Conservation (phyloP, 2,329 filamentous ascomycete species). For the Clathrospora elynae region DNA sequence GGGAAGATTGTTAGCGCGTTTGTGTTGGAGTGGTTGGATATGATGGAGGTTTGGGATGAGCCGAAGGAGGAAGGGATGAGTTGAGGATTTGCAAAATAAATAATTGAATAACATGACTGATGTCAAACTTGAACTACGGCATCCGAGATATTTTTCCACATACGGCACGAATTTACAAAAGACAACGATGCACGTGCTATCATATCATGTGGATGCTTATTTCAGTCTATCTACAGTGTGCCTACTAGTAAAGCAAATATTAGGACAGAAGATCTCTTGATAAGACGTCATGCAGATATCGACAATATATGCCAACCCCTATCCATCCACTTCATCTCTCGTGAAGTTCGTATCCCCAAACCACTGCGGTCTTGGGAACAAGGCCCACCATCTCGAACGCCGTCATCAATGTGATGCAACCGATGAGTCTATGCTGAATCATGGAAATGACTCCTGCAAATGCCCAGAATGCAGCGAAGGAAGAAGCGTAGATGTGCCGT, state of each 20-base stretch:
- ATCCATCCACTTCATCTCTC: conserved; percentile 19
- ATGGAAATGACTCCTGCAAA: conserved; percentile 43
- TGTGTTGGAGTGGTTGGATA: conserved; percentile 87
- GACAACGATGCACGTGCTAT: no score
- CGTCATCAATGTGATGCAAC: conserved; percentile 26
- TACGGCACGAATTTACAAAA: no score
- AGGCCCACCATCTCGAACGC: conserved; percentile 20
- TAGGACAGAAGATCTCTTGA: conserved; percentile 15
- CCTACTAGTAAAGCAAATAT: conserved; percentile 17
- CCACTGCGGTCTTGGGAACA: conserved; percentile 7
- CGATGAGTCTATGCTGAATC: conserved; percentile 37
- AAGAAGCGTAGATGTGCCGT: conserved; percentile 28
- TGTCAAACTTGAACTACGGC: no score
- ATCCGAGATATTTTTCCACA: no score
- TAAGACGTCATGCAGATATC: conserved; percentile 9
- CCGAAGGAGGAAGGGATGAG: conserved; percentile 2
- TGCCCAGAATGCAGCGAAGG: conserved; percentile 42
- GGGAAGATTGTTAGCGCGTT: conserved; percentile 82
- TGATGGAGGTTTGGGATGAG: conserved; percentile 59
- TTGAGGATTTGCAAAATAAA: no score
- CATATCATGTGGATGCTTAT: no score
- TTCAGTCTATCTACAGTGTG: conserved; percentile 25
- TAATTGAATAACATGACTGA: no score
- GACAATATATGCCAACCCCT: conserved; percentile 17
- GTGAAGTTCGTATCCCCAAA: conserved; percentile 19